Percentiles rank a stretch among this genome's conserved stretches.
Conservation (phyloP, 192 early-diverging fungal species). For the Umbelopsis isabellina region DNA sequence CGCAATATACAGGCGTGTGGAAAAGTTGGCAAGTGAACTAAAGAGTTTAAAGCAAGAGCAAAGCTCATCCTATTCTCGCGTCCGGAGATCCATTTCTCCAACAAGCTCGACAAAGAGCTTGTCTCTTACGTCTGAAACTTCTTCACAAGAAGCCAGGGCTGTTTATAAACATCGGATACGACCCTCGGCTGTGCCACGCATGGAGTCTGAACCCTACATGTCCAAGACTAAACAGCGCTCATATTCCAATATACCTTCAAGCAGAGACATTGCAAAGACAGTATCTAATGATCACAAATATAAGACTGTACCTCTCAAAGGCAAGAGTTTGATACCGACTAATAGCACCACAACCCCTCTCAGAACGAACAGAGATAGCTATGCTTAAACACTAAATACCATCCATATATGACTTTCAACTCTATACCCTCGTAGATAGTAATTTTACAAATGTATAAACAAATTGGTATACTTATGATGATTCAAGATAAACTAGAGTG, state of each 20-base stretch:
- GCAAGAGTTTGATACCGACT: constrained; percentile 15
- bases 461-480: constrained; percentile 15
- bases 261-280: background rate
- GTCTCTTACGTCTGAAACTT: background rate
- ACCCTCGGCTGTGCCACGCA: constrained; percentile 10
- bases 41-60: constrained; percentile 3
- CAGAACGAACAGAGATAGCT: background rate
- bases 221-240: background rate
- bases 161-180: background rate
- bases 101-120: background rate
- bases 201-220: background rate
- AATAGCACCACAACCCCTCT: background rate
- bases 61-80: background rate
- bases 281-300: background rate
- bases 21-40: constrained; percentile 1
- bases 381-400: too few relatives aligned
- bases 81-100: background rate
- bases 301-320: background rate
- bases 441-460: constrained; percentile 18
- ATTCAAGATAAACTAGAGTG: constrained; percentile 15
- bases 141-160: background rate
- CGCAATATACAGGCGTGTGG: background rate
- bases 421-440: constrained; percentile 5
- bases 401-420: background rate
- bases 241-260: background rate